Evolutionary conservation across 2,329 filamentous ascomycete genomes (phyloP).

Genomic region (Fusarium irregulare): DNA sequence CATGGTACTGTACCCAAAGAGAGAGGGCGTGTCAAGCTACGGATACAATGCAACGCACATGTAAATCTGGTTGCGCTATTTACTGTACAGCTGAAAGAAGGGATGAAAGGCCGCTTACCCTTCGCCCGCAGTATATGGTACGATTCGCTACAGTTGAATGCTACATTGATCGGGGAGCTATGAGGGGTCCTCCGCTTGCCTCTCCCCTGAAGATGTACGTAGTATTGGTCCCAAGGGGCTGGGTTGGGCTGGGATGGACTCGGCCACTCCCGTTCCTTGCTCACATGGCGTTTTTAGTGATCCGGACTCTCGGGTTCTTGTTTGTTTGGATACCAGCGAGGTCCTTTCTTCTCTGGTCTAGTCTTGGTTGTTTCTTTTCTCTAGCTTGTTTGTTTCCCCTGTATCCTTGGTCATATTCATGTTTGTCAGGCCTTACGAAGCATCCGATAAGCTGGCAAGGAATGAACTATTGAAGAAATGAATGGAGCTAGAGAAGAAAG

Average conservation of each 20-base stretch:
- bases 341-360: too few species aligned
- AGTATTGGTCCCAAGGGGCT: neutral
- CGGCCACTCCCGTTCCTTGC: slow-evolving; percentile 39
- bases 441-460: neutral
- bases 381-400: neutral
- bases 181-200: neutral
- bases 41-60: too few species aligned
- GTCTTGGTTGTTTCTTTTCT: neutral
- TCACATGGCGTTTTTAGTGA: slow-evolving; percentile 24
- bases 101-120: neutral
- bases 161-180: neutral
- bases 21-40: neutral
- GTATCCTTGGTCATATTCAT: neutral
- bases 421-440: neutral
- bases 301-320: slow-evolving; percentile 9
- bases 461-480: neutral
- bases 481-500: neutral
- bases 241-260: neutral
- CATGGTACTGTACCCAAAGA: neutral
- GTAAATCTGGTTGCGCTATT: neutral
- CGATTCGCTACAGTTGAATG: neutral
- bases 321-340: neutral
- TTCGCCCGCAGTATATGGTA: neutral
- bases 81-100: neutral
- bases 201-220: neutral